Evolutionary conservation across 169 alveolate genomes (phyloP), one percentile per base, ranked within the genome.

Genomic region (Cryptosporidium muris): DNA sequence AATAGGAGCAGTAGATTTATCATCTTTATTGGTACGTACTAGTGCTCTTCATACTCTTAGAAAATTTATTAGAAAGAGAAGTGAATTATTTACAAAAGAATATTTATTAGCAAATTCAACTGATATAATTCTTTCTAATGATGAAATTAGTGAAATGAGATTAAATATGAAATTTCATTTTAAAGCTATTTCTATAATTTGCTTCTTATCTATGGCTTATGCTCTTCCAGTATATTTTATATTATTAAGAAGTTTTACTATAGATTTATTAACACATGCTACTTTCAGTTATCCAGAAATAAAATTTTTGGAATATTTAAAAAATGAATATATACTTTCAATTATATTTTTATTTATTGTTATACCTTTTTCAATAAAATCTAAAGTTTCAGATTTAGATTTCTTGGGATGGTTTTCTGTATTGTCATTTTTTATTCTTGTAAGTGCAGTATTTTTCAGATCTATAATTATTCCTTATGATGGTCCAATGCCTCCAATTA

Each of bases 401-500:
- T 74, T 58, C 42, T 64, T 74, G 25, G 85, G 85, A 1, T 74
- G 85, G 85, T 58, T 74, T 38, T 74, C 85, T 5, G 85, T 74
- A 9, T 66, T 36, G 4, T 74, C 85, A 16, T 74, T 74, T 52
- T 74, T 74, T 37, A 74, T 68, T 6, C 25, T 74, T 56, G 85
- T 68, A 5, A 42, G 63, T 49, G 85, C 48, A 12, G 60, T 74
- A 58, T 66, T 74, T 2, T 16, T 74, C 14, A 74, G 85, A 37
- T 56, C 85, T 16, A 48, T 36, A 1, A 43, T 74, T 16, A 6
- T 74, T 3, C 85, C 85, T 3, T 74, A 74, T 45, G 40, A 66
- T 4, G 85, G 85, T 8, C 85, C 85, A 37, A 74, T 74, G 85
- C 85, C 85, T 56, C 85, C 85, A 7, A 63, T 56, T 11, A 74